These are phyloP conservation scores for Croton laevigatus DNA, from an alignment of 441 rosid genomes.

Conservation along the genomic window DNA sequence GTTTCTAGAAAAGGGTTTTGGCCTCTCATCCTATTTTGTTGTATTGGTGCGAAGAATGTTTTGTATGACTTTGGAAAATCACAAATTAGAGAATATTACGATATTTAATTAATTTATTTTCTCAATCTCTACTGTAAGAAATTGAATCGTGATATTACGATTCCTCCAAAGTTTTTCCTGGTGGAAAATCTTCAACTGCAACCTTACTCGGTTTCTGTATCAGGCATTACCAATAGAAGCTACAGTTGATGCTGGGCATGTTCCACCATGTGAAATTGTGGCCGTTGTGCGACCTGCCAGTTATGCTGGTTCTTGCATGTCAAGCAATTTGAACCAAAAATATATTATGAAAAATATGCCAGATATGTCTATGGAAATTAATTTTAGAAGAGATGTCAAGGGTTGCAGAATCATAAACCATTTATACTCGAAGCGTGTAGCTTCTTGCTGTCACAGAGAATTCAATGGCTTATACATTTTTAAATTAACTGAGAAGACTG, in stretches of 20 bases:
- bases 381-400: slow-evolving; percentile 20
- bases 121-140: background rate
- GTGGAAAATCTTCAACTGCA: background rate
- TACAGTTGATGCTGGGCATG: slow-evolving; percentile 44
- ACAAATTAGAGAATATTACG: background rate
- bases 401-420: slow-evolving; percentile 22
- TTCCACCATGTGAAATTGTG: slow-evolving; percentile 50
- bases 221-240: slow-evolving; percentile 45
- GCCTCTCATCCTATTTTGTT: background rate
- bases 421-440: slow-evolving; percentile 24
- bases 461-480: slow-evolving; percentile 60
- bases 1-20: background rate
- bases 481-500: slow-evolving; percentile 31
- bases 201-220: slow-evolving; percentile 17
- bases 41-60: background rate
- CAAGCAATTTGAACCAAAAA: slow-evolving; percentile 51
- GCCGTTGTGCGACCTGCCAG: slow-evolving; percentile 72
- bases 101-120: background rate
- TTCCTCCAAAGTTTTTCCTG: background rate
- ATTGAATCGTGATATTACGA: background rate
- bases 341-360: slow-evolving; percentile 38
- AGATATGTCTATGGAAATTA: slow-evolving; percentile 52
- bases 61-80: background rate
- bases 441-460: slow-evolving; percentile 42
- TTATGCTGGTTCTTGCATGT: slow-evolving; percentile 34